Base-by-base conservation (phyloP, 257 asterid species). In the Fraxinus cuspidata region DNA sequence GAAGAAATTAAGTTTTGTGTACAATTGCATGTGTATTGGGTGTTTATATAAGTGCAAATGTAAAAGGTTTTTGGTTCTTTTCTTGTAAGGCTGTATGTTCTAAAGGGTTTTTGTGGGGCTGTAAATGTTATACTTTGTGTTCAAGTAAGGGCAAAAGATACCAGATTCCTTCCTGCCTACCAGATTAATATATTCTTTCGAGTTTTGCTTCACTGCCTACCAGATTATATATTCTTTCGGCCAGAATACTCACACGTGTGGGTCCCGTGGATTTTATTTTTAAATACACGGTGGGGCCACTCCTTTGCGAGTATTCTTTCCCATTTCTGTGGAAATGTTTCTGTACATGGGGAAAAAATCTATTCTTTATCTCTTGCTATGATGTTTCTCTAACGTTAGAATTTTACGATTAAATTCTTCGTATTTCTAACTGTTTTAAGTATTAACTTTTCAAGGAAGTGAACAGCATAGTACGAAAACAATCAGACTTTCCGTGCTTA, bases 1-100 rank as follows among this genome's bases (percentile, higher is more conserved):
- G 8, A 65, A 74, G 37, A 31, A 66, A 16, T 6, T 35, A 37
- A 73, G 70, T 68, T 40, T 49, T 23, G 56, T 80, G 74, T 75
- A 73, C 16, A 63, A 32, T 34, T 70, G 74, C 77, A 77, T 78
- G 82, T 80, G 68, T 29, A 49, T 44, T 21, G 32, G 85, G 79
- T 60, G 60, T 81, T 85, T 91, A 87, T 77, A 86, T 81, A 81
- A 29, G 63, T 70, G 74, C 28, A 21, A 47, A 19, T 29, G 74
- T 23, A 25, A 72, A 58, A 77, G 79, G 83, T 23, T 70, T 81
- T 70, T 58, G 87, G 92, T 94, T 92, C 98, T 83, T 92, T 94
- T 81, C 98, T 89, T 94, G 95, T 77, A 84, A 91, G 94, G 88
- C 83, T 86, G 94, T 32, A 77, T 73, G 73, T 73, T 74, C 77